phyloP scores from a whole-genome alignment of 228 moss, liverwort and hornwort genomes.

The Sphagnum fallax region DNA sequence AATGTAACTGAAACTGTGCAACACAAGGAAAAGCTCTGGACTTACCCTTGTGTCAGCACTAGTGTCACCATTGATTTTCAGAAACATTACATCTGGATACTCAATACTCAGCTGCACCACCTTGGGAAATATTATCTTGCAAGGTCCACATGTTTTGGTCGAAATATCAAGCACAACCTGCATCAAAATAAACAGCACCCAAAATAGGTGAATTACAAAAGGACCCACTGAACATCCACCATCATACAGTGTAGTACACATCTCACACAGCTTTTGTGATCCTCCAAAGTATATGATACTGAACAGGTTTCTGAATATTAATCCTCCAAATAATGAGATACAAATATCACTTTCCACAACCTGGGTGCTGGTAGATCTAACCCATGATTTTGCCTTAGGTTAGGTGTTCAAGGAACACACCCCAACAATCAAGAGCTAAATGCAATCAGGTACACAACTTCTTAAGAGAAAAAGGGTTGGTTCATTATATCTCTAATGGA shows the following conservation, averaged over 20 bases:
- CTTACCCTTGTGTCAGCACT: conserved; percentile 55
- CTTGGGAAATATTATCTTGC: conserved; percentile 83
- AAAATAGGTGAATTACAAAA: too few relatives aligned
- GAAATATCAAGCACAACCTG: conserved; percentile 91
- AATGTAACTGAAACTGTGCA: too few relatives aligned
- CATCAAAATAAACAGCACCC: neutral
- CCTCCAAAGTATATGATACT: neutral
- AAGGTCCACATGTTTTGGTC: conserved; percentile 87
- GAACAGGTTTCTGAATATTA: neutral
- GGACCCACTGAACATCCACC: too few relatives aligned
- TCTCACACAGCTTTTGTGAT: too few relatives aligned
- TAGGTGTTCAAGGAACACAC: too few relatives aligned
- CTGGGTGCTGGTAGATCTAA: neutral
- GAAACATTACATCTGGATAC: conserved; percentile 73
- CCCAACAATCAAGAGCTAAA: too few relatives aligned
- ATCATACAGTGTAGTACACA: too few relatives aligned
- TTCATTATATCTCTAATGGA: too few relatives aligned
- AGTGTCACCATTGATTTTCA: conserved; percentile 77
- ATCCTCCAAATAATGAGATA: too few relatives aligned
- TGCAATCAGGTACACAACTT: too few relatives aligned
- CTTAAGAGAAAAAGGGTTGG: too few relatives aligned
- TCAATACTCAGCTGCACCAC: conserved; percentile 68
- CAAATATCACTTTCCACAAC: neutral
- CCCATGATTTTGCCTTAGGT: too few relatives aligned
- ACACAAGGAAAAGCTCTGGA: neutral